Percentiles rank a stretch among this genome's conserved stretches.
Conservation (phyloP, 192 early-diverging fungal genomes). For the Gigaspora rosea region DNA sequence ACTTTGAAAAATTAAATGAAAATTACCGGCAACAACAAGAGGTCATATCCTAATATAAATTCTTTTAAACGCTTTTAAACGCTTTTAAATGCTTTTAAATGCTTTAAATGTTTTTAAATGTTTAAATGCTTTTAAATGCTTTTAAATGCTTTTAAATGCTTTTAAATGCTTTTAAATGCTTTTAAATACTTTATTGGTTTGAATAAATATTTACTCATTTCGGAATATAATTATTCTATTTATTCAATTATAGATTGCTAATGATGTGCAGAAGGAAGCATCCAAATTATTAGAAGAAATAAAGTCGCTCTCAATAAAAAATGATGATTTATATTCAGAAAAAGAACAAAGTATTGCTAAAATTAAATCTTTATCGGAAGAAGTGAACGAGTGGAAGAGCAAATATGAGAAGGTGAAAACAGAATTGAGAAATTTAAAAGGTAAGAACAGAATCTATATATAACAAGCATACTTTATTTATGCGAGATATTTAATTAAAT, state of each 20-base stretch:
- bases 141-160: no score
- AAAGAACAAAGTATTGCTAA: conserved; percentile 48
- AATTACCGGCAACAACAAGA: conserved; percentile 75
- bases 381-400: conserved; percentile 40
- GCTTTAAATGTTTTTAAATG: no score
- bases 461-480: background rate
- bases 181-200: background rate
- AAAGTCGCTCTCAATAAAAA: conserved; percentile 58
- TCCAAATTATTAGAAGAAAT: conserved; percentile 72
- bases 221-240: background rate
- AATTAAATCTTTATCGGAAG: conserved; percentile 44
- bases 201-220: background rate
- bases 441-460: conserved; percentile 33
- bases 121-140: no score
- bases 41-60: conserved; percentile 40
- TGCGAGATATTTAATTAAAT: background rate
- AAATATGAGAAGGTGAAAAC: conserved; percentile 55
- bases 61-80: no score
- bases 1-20: conserved; percentile 67
- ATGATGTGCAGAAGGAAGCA: conserved; percentile 70
- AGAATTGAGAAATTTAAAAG: conserved; percentile 58
- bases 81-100: no score
- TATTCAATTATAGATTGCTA: conserved; percentile 54
- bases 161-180: no score
- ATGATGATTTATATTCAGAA: conserved; percentile 54